Conservation (phyloP, 1,284 basidiomycete species). For the Xerocomus amazonicus region DNA sequence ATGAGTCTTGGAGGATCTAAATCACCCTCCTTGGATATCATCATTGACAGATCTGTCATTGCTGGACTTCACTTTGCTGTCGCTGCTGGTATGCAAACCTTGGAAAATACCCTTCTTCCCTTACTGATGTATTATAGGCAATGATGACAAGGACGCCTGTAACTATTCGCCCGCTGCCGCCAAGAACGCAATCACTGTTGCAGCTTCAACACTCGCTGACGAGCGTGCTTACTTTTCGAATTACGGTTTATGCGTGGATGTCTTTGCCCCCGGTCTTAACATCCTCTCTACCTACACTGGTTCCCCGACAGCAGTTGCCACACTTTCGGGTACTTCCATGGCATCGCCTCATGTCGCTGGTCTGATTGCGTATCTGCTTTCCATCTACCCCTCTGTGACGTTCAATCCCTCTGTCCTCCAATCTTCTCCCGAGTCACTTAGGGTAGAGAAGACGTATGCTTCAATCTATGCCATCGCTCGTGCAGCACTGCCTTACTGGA, state of each 20-base stretch:
- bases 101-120: neutral
- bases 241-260: slow-evolving; percentile 74
- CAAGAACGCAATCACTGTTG: slow-evolving; percentile 80
- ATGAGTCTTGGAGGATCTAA: slow-evolving; percentile 98
- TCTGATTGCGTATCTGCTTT: slow-evolving; percentile 81
- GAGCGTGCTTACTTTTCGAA: slow-evolving; percentile 90
- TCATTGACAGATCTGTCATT: slow-evolving; percentile 84
- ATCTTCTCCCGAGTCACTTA: slow-evolving; percentile 15
- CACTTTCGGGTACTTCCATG: slow-evolving; percentile 74
- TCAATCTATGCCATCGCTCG: slow-evolving; percentile 53
- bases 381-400: slow-evolving; percentile 63
- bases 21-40: slow-evolving; percentile 81
- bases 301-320: slow-evolving; percentile 54
- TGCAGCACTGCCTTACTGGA: slow-evolving; percentile 57
- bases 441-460: slow-evolving; percentile 29
- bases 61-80: slow-evolving; percentile 92
- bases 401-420: slow-evolving; percentile 50
- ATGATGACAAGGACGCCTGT: slow-evolving; percentile 74
- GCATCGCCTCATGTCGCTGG: slow-evolving; percentile 70
- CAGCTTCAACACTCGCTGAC: slow-evolving; percentile 77
- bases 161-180: slow-evolving; percentile 78
- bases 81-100: slow-evolving; percentile 73
- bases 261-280: slow-evolving; percentile 82
- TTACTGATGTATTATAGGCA: slow-evolving; percentile 37
- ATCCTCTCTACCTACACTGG: slow-evolving; percentile 78